Base-by-base conservation (phyloP, 805 yeast species). In the Candida maesae region DNA sequence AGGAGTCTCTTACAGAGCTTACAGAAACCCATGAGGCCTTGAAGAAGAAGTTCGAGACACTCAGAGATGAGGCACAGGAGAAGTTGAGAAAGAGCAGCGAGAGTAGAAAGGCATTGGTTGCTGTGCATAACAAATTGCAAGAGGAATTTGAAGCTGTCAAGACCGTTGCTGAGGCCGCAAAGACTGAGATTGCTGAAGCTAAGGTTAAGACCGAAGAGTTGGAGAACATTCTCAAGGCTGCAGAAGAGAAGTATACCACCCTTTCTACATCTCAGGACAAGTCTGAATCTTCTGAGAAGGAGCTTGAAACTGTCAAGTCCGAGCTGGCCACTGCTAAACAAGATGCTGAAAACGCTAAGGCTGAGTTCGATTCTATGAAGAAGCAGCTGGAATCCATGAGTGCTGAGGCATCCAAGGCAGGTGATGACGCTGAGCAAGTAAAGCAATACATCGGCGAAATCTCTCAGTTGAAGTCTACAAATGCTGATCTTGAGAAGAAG, bases 371-470 rank as follows among this genome's bases (percentile, higher is more conserved):
- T n/a, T n/a, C n/a, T 15, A 15, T 42, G 12, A 35, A 35, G 33
- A 40, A 34, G 24, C 45, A 45, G 15, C 38, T 53, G 21, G 38
- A 34, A 11, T n/a, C 42, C 23, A 45, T 28, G 3, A 38, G 39
- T 11, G 13, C 34, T 15, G 44, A 46, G 13, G 34, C 60, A 13
- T 48, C 58, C 34, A 44, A 48, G 6, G 51, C 64, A 28, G 39
- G 56, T 8, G 38, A 30, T 9, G 50, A 46, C 15, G 43, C 42
- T 51, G 47, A 52, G 54, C 47, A 61, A 53, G 67, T 68, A 1
- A 61, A 61, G 26, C 65, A 61, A 6, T 58, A 79, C 31, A 73
- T 60, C 33, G 43, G 51, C 6, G 63, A 70, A 44, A 46, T 68
- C 12, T 58, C 57, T 8, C 60, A 56, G 5, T 40, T 71, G 17